phyloP scores from a whole-genome alignment of 2,329 filamentous ascomycete species.

The Monosporascus cannonballus region DNA sequence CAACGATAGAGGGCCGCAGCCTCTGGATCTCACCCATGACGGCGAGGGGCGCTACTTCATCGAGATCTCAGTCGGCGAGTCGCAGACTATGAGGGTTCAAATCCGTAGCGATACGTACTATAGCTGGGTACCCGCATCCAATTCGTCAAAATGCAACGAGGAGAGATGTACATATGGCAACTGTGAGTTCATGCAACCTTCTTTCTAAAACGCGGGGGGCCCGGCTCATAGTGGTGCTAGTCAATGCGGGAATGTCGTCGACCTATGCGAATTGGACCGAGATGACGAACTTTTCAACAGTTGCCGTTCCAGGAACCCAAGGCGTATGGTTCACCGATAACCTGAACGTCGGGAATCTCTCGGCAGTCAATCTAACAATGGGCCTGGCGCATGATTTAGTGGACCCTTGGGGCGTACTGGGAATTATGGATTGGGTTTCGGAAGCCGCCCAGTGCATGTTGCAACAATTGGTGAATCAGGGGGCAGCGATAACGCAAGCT shows the following conservation, averaged over 20 bases:
- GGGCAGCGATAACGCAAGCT: background rate
- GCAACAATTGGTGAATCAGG: background rate
- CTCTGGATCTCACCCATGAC: background rate
- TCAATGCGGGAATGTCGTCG: no score
- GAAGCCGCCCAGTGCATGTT: no score
- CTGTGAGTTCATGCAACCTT: background rate
- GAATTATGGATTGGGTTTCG: no score
- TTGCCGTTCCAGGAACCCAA: no score
- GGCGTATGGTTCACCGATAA: no score
- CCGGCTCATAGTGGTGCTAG: no score
- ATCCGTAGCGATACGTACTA: background rate
- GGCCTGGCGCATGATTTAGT: no score
- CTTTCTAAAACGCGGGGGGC: background rate
- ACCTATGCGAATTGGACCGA: no score
- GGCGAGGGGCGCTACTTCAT: background rate
- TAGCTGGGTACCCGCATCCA: background rate
- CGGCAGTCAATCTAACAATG: no score
- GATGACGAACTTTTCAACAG: no score
- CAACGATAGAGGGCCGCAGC: background rate
- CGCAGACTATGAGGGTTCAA: background rate
- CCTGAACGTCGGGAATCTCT: no score
- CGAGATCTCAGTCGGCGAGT: background rate
- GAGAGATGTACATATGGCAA: background rate
- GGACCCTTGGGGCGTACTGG: no score
- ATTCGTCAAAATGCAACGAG: background rate